phyloP scores from a whole-genome alignment of 2,329 filamentous ascomycete species.

The Camptophora hylomeconis region DNA sequence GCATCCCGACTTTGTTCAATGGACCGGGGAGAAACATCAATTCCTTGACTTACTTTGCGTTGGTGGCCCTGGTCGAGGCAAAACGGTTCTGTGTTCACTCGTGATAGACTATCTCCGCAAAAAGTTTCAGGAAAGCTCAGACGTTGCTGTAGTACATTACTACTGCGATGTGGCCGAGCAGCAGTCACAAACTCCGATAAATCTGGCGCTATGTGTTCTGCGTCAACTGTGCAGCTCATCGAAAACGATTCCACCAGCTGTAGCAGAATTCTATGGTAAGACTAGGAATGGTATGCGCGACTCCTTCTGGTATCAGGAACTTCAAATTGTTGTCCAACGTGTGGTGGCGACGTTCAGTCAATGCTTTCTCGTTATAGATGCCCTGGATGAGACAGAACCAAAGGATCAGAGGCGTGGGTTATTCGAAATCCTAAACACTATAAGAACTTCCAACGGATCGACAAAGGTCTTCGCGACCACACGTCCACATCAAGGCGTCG shows the following conservation, averaged over 20 bases:
- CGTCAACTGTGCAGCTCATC: slow-evolving; percentile 15
- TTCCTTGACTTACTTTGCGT: slow-evolving; percentile 13
- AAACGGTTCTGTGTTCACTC: slow-evolving; percentile 15
- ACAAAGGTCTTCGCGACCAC: slow-evolving; percentile 15
- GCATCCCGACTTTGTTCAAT: slow-evolving; percentile 17
- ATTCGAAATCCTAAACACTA: slow-evolving; percentile 11
- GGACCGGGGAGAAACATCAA: slow-evolving; percentile 10
- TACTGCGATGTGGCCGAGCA: slow-evolving; percentile 23
- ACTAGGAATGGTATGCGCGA: slow-evolving; percentile 12
- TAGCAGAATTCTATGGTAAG: slow-evolving; percentile 17
- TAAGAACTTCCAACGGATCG: slow-evolving; percentile 8
- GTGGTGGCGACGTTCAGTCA: slow-evolving; percentile 11
- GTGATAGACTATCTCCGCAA: slow-evolving; percentile 16
- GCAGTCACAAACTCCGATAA: slow-evolving; percentile 12
- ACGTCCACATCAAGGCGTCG: slow-evolving; percentile 11
- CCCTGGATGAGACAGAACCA: slow-evolving; percentile 18
- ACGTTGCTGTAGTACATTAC: slow-evolving; percentile 16
- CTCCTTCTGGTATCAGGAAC: slow-evolving; percentile 14
- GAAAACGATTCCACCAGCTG: slow-evolving; percentile 14
- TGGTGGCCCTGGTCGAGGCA: slow-evolving; percentile 15
- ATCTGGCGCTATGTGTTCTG: slow-evolving; percentile 17
- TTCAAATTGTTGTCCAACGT: slow-evolving; percentile 11
- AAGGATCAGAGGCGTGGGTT: slow-evolving; percentile 11
- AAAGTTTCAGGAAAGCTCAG: slow-evolving; percentile 6
- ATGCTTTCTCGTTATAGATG: slow-evolving; percentile 19